Percentiles rank a stretch among this genome's conserved stretches.
phyloP scores from a whole-genome alignment of 306 rosid species.

The Purshia tridentata region DNA sequence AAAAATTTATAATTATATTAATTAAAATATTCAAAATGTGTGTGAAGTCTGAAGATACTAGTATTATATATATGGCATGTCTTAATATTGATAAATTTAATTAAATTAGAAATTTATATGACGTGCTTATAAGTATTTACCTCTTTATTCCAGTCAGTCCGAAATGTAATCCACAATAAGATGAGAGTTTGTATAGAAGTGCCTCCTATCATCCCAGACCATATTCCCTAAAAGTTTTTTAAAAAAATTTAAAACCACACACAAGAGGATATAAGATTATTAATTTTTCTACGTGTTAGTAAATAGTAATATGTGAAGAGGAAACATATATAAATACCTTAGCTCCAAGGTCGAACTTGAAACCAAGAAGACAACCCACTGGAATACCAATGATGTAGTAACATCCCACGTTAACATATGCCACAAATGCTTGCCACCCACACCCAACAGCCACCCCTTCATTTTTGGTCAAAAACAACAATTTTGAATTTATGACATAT shows the following conservation, averaged over 20 bases:
- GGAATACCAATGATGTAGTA: constrained; percentile 48
- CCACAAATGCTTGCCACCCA: constrained; percentile 65
- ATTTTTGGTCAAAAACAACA: background rate
- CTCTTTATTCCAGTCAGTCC: constrained; percentile 46
- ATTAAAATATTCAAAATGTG: too few relatives aligned
- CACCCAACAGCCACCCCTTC: constrained; percentile 62
- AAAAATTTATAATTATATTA: too few relatives aligned
- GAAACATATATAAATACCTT: constrained; percentile 10
- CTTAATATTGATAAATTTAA: too few relatives aligned
- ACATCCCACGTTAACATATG: constrained; percentile 54
- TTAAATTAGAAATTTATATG: too few relatives aligned
- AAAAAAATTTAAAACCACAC: too few relatives aligned
- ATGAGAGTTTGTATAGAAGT: constrained; percentile 46
- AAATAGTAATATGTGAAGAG: too few relatives aligned
- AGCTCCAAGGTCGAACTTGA: constrained; percentile 44
- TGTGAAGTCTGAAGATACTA: too few relatives aligned
- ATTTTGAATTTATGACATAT: too few relatives aligned
- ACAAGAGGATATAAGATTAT: too few relatives aligned
- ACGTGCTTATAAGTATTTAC: constrained; percentile 5
- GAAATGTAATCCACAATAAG: constrained; percentile 34
- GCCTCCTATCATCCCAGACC: constrained; percentile 56
- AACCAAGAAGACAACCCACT: constrained; percentile 46
- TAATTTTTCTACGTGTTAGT: too few relatives aligned
- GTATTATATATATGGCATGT: too few relatives aligned
- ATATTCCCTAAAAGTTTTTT: constrained; percentile 46